A percentile compares a stretch with the other conserved stretches of the same genome.
Evolutionary conservation across 2,329 filamentous ascomycete species (phyloP).

Genomic region (Escovopsis weberi): DNA sequence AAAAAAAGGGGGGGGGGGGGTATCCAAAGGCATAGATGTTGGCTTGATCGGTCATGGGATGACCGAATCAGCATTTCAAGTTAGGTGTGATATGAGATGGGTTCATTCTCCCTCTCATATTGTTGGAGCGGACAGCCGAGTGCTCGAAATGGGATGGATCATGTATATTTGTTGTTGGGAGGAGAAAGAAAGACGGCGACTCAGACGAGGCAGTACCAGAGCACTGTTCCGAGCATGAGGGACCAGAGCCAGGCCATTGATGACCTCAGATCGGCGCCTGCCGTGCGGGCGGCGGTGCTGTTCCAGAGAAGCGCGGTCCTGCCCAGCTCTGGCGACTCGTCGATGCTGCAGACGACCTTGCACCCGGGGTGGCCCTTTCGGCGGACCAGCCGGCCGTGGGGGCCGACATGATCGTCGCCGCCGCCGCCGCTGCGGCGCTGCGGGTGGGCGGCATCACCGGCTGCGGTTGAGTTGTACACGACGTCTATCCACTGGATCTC

Average conservation of each 20-base stretch:
- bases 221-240: neutral
- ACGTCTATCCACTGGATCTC: constrained; percentile 51
- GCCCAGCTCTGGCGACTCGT: constrained; percentile 16
- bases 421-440: neutral
- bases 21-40: too few species aligned
- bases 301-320: constrained; percentile 12
- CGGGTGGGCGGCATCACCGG: too few species aligned
- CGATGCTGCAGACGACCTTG: constrained; percentile 19
- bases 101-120: too few species aligned
- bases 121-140: too few species aligned
- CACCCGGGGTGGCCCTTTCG: constrained; percentile 9
- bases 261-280: neutral
- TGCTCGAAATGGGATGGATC: too few species aligned
- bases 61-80: too few species aligned
- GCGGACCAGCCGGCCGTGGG: constrained; percentile 20
- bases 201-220: neutral
- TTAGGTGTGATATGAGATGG: too few species aligned
- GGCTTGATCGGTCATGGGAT: too few species aligned
- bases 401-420: constrained; percentile 5
- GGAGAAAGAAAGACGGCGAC: neutral
- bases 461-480: constrained; percentile 32
- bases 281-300: constrained; percentile 9
- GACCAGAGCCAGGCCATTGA: constrained; percentile 4
- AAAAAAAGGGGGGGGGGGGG: too few species aligned
- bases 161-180: neutral